phyloP scores from a whole-genome alignment of 495 filamentous ascomycete species.

The Xylaria nigripes region DNA sequence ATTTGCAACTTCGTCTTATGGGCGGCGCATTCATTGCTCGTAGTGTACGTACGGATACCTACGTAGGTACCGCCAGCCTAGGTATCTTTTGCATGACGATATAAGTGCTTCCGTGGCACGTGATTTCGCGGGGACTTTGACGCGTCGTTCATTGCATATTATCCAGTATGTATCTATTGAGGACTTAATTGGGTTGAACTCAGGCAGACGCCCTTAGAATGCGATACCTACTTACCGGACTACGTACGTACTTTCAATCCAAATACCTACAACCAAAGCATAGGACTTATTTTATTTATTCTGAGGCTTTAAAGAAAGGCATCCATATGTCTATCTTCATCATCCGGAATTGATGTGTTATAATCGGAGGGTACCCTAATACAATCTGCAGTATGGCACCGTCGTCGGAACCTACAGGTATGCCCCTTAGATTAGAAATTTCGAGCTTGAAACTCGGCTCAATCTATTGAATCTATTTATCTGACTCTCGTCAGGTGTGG shows the following conservation, averaged over 20 bases:
- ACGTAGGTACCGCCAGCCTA: no score
- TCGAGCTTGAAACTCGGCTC: neutral
- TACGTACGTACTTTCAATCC: no score
- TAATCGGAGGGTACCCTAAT: neutral
- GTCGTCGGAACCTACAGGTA: constrained; percentile 17
- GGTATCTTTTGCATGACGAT: no score
- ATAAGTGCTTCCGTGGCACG: neutral
- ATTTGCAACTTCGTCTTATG: no score
- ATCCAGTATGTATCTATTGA: neutral
- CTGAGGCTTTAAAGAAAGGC: no score
- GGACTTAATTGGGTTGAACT: neutral
- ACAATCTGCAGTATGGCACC: constrained; percentile 2
- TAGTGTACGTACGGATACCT: no score
- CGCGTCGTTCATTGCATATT: neutral
- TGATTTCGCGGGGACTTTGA: constrained; percentile 10
- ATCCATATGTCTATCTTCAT: neutral
- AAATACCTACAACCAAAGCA: neutral
- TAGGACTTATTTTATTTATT: neutral
- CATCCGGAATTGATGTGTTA: neutral
- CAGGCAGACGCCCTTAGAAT: neutral
- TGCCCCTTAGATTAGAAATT: neutral
- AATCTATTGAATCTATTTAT: neutral
- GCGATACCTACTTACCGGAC: neutral
- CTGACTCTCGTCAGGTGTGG: constrained; percentile 46
- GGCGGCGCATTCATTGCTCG: no score